Percentiles rank a stretch among this genome's conserved stretches.
These are phyloP conservation scores for Blastobotrys robertii DNA, from an alignment of 805 yeast species.

Conservation along the genomic window DNA sequence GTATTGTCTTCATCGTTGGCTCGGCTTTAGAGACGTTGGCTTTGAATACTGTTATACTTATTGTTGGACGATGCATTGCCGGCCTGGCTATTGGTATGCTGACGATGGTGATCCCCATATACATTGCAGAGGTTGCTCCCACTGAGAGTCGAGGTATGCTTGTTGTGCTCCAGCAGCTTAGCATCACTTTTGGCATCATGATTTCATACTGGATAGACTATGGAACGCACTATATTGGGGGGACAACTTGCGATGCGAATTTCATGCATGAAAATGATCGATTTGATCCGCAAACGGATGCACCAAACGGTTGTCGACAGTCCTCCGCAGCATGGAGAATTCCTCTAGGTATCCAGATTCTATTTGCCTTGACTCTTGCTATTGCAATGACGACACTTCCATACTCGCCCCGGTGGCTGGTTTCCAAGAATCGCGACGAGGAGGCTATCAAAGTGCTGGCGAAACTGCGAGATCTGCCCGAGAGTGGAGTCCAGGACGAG, in stretches of 20 bases:
- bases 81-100: slow-evolving; percentile 47
- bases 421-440: slow-evolving; percentile 24
- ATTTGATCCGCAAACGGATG: not conserved
- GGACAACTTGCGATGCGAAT: not conserved
- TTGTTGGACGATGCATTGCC: slow-evolving; percentile 40
- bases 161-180: slow-evolving; percentile 7
- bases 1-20: slow-evolving; percentile 11
- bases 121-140: slow-evolving; percentile 36
- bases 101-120: slow-evolving; percentile 43
- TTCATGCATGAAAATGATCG: not conserved
- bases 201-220: slow-evolving; percentile 4
- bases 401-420: slow-evolving; percentile 36
- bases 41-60: slow-evolving; percentile 23
- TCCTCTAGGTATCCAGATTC: slow-evolving; percentile 39
- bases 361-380: slow-evolving; percentile 37
- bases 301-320: slow-evolving; percentile 1
- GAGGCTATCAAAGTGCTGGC: slow-evolving; percentile 10
- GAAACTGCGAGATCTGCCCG: no score
- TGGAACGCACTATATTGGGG: slow-evolving; percentile 3
- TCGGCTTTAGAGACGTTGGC: not conserved
- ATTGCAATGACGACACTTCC: slow-evolving; percentile 30
- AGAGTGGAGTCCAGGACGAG: no score
- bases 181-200: slow-evolving; percentile 4
- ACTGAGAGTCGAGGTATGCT: slow-evolving; percentile 22
- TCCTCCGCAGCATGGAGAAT: slow-evolving; percentile 24